These are phyloP conservation scores for Beta vulgaris DNA, from an alignment of 148 eudicot genomes.

Conservation along the genomic window DNA sequence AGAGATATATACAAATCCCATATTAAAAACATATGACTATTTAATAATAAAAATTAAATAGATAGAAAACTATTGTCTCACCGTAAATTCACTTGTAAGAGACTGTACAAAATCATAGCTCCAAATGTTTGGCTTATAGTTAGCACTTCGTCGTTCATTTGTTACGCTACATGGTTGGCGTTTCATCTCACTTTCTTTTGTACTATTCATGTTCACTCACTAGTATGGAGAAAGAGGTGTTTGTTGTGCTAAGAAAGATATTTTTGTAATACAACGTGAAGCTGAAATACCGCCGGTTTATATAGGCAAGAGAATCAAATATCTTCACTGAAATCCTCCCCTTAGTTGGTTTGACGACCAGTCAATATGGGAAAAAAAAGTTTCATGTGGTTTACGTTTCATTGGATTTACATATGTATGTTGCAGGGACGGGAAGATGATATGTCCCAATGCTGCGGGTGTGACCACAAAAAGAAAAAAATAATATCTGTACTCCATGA, in stretches of 20 bases:
- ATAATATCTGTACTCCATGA: too few species aligned
- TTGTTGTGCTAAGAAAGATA: background rate
- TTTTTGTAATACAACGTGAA: background rate
- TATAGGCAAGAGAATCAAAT: background rate
- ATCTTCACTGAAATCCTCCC: background rate
- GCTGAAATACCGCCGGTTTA: background rate
- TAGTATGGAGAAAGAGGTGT: background rate
- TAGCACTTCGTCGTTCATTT: slow-evolving; percentile 25
- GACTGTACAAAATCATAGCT: slow-evolving; percentile 33
- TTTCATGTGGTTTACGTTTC: too few species aligned
- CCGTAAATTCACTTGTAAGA: slow-evolving; percentile 18
- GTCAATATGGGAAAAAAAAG: too few species aligned
- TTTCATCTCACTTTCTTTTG: background rate
- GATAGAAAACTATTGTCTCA: too few species aligned
- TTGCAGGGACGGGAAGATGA: too few species aligned
- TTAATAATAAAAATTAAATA: too few species aligned
- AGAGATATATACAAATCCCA: too few species aligned
- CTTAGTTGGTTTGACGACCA: too few species aligned
- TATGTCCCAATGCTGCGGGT: too few species aligned
- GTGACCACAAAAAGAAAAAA: too few species aligned
- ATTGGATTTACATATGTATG: too few species aligned
- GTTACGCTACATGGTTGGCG: background rate
- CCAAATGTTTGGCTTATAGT: slow-evolving; percentile 46
- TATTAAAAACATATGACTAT: too few species aligned
- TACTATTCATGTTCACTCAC: background rate